These are phyloP conservation scores for Raphanus sativus DNA, from an alignment of 345 rosid species.

Conservation along the genomic window DNA sequence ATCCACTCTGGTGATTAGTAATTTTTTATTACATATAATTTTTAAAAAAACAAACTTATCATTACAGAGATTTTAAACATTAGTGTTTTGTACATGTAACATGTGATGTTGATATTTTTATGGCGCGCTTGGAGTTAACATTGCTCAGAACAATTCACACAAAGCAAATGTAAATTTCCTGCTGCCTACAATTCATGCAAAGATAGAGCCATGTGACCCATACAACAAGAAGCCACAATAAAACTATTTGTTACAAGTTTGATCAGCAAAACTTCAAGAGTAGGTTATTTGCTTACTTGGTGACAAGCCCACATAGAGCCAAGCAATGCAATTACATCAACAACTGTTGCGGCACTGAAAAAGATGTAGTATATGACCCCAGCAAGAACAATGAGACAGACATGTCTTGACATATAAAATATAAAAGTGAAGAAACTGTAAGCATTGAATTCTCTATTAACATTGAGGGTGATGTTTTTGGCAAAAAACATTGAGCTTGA, in stretches of 20 bases:
- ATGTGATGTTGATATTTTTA: too few relatives aligned
- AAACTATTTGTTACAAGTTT: not conserved
- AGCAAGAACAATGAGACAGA: conserved; percentile 68
- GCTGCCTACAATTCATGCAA: too few relatives aligned
- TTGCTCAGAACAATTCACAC: too few relatives aligned
- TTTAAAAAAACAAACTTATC: too few relatives aligned
- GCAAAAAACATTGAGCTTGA: not conserved
- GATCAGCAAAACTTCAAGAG: conserved; percentile 17
- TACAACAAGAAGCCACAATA: conserved; percentile 2
- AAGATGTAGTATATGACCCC: conserved; percentile 81
- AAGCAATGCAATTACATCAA: conserved; percentile 78
- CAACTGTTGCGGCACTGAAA: conserved; percentile 54
- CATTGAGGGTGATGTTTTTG: not conserved
- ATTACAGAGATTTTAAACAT: too few relatives aligned
- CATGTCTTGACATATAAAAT: conserved; percentile 43
- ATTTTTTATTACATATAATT: too few relatives aligned
- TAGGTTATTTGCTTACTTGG: conserved; percentile 27
- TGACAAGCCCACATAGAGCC: conserved; percentile 78
- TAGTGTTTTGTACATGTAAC: too few relatives aligned
- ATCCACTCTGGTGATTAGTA: too few relatives aligned
- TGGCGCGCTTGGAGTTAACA: too few relatives aligned
- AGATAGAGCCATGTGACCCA: not conserved
- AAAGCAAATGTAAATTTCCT: not conserved
- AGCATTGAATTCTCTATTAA: conserved; percentile 1
- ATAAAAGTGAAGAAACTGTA: not conserved